A percentile compares a stretch with the other conserved stretches of the same genome.
These are phyloP conservation scores for Lindgomyces ingoldianus DNA, from an alignment of 495 filamentous ascomycete genomes.

Conservation along the genomic window DNA sequence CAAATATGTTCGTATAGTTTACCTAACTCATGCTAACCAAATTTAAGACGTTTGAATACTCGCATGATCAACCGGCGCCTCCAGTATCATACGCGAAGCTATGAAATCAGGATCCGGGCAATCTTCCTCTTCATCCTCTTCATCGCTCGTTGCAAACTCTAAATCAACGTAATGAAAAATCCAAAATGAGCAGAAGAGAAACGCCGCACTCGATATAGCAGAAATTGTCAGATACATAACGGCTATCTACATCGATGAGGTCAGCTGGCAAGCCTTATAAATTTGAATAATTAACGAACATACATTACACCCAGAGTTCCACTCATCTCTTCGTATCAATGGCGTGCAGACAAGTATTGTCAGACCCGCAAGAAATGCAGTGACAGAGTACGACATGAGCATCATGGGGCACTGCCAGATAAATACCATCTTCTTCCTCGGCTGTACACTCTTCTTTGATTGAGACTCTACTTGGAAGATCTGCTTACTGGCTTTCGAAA, in stretches of 20 bases:
- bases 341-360: conserved; percentile 13
- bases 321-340: not conserved
- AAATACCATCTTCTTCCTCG: conserved; percentile 15
- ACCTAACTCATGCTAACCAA: too few species aligned
- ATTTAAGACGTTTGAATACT: too few species aligned
- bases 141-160: not conserved
- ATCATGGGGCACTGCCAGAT: conserved; percentile 22
- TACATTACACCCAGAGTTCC: conserved; percentile 10
- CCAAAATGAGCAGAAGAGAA: conserved; percentile 15
- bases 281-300: not conserved
- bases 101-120: too few species aligned
- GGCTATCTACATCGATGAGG: not conserved
- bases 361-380: conserved; percentile 1
- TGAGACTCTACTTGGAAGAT: not conserved
- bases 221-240: conserved; percentile 7
- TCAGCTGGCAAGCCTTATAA: not conserved
- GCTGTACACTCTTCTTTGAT: not conserved
- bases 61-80: too few species aligned
- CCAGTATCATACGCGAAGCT: too few species aligned
- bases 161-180: conserved; percentile 15
- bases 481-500: not conserved
- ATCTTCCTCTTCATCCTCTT: conserved; percentile 6
- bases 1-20: too few species aligned
- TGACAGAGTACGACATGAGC: conserved; percentile 9
- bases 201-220: not conserved